A percentile compares a stretch with the other conserved stretches of the same genome.
These are phyloP conservation scores for Diaporthe vaccinii DNA, from an alignment of 2,329 filamentous ascomycete species.

Conservation along the genomic window DNA sequence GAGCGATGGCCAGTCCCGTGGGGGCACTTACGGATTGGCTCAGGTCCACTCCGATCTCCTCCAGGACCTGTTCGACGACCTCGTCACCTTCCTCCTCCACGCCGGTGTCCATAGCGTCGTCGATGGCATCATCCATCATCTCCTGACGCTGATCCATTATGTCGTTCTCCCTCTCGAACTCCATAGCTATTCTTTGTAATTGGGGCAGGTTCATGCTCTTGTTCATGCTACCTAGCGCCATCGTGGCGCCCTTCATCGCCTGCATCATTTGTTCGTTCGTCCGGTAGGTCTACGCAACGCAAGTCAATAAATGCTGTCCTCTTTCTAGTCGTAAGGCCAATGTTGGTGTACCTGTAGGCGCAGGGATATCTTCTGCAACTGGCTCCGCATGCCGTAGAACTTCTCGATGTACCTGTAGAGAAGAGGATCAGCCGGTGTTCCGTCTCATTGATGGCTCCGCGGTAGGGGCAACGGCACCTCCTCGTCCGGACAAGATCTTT, in stretches of 20 bases:
- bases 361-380: conserved; percentile 94
- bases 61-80: conserved; percentile 94
- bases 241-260: conserved; percentile 98
- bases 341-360: conserved; percentile 81
- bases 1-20: neutral
- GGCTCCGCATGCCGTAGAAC: conserved; percentile 98
- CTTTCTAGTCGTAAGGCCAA: neutral
- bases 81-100: conserved; percentile 97
- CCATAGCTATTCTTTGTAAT: conserved; percentile 96
- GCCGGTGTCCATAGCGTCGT: conserved; percentile 91
- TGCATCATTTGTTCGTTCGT: conserved; percentile 99
- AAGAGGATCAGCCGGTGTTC: conserved; percentile 24
- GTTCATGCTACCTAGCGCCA: conserved; percentile 96
- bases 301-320: conserved; percentile 5
- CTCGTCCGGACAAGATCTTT: conserved; percentile 96
- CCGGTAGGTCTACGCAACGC: conserved; percentile 80
- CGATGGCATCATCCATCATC: conserved; percentile 99
- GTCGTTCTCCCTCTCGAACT: conserved; percentile 98
- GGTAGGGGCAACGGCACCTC: conserved; percentile 62
- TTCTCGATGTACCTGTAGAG: conserved; percentile 87
- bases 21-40: conserved; percentile 81
- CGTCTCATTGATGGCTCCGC: neutral
- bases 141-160: conserved; percentile 99
- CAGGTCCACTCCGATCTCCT: conserved; percentile 96
- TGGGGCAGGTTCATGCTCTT: conserved; percentile 96